phyloP scores from a whole-genome alignment of 148 eudicot species.

The Fagopyrum homotropicum region DNA sequence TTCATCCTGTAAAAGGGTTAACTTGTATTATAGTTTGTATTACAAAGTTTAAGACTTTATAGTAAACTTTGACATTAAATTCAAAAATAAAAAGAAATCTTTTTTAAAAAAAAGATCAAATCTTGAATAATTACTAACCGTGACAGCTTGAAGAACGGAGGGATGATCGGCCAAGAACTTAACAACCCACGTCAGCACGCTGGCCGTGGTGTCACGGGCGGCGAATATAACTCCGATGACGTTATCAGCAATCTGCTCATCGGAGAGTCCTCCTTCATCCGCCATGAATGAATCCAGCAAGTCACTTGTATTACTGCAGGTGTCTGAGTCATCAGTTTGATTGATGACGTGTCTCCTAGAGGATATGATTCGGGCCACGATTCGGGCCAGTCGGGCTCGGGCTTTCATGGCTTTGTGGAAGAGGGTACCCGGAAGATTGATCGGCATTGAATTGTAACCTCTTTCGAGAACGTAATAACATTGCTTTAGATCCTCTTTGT shows the following conservation, averaged over 20 bases:
- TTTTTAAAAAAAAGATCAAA: not conserved
- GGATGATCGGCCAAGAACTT: slow-evolving; percentile 84
- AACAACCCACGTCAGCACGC: slow-evolving; percentile 83
- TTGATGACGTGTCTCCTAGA: slow-evolving; percentile 31
- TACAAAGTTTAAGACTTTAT: too few relatives aligned
- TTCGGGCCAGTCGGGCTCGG: slow-evolving; percentile 62
- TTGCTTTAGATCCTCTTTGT: slow-evolving; percentile 77
- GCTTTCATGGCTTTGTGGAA: slow-evolving; percentile 93
- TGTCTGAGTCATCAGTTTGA: not conserved
- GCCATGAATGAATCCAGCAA: slow-evolving; percentile 77
- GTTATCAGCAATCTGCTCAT: slow-evolving; percentile 89
- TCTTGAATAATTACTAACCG: slow-evolving; percentile 32
- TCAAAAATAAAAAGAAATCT: not conserved
- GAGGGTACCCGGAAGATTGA: slow-evolving; percentile 83
- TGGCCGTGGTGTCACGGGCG: slow-evolving; percentile 93
- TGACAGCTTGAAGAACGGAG: slow-evolving; percentile 64
- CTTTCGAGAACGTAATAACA: slow-evolving; percentile 78
- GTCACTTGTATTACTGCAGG: slow-evolving; percentile 19
- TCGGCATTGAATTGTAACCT: slow-evolving; percentile 94
- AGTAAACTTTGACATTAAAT: too few relatives aligned
- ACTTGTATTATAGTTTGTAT: too few relatives aligned
- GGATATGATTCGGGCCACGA: slow-evolving; percentile 57
- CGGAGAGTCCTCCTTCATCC: slow-evolving; percentile 65
- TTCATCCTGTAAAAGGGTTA: slow-evolving; percentile 38
- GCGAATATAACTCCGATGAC: slow-evolving; percentile 95